Evolutionary conservation across 1,284 basidiomycete species (phyloP), one percentile per base, ranked within the genome.

Genomic region (Xerocomus nothofagi): DNA sequence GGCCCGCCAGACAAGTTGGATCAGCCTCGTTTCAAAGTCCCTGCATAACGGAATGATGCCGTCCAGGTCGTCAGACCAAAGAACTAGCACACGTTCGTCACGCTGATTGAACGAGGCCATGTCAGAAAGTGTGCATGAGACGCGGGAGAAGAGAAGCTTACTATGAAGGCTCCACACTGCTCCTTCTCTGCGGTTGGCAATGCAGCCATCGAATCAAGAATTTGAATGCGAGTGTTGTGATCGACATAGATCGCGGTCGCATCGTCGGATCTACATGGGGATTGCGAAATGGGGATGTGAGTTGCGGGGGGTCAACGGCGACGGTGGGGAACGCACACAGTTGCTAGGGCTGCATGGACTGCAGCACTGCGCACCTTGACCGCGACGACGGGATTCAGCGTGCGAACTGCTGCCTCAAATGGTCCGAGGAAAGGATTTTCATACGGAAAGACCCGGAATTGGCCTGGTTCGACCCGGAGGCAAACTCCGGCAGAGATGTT

Each of bases 121-220:
- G 36, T 49, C 75, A 82, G 63, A 44, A 37, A 15, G 6, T 39
- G 37, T 3, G 6, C 18, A 29, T n/a, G 31, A 4, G 6, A 34
- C 10, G 20, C 26, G 8, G 11, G 17, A 26, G 23, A 41, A 39
- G 24, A 37, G 6, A 40, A 42, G 44, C 14, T 72, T 66, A 84
- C 84, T 50, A 93, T 78, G 60, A 93, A 93, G 10, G 89, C 88
- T n/a, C 86, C 91, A 54, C 83, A 85, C 61, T 93, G 89, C 54
- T 91, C 88, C 70, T 89, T 91, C 58, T 91, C 82, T 4, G 88
- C 91, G 21, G 78, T 73, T 1, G 83, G 84, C 34, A 93, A 77
- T 46, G 80, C 74, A 39, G 78, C 71, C 64, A 91, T 84, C n/a
- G 77, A 78, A 49, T 85, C 78, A 40, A 88, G 61, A 47, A 88